Evolutionary conservation across 306 rosid genomes (phyloP).

Genomic region (Vigna angularis): DNA sequence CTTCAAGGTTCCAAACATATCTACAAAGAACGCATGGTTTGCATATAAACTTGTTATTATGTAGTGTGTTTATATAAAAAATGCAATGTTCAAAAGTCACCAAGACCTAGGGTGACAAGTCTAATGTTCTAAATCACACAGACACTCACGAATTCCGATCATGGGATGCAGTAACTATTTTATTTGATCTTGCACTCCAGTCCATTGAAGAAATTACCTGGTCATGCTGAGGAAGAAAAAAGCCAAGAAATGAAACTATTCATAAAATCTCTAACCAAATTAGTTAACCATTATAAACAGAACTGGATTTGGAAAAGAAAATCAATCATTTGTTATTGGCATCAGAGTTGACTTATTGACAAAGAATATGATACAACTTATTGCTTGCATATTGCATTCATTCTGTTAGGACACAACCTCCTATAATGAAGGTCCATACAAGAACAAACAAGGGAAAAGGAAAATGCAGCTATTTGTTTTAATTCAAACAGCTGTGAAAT

Average conservation of each 20-base stretch:
- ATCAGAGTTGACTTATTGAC: not conserved
- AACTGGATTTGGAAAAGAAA: constrained; percentile 6
- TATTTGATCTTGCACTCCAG: constrained; percentile 89
- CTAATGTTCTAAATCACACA: constrained; percentile 40
- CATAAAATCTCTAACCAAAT: constrained; percentile 40
- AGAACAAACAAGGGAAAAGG: no score
- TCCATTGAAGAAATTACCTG: constrained; percentile 91
- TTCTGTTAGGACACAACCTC: no score
- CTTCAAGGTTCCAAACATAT: constrained; percentile 96
- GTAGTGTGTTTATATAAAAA: not conserved
- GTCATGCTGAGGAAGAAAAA: constrained; percentile 75
- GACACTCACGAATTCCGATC: constrained; percentile 97
- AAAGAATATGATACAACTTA: constrained; percentile 17
- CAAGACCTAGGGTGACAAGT: constrained; percentile 27
- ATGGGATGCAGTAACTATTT: constrained; percentile 92
- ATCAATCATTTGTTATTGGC: not conserved
- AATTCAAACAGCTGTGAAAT: no score
- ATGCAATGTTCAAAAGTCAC: constrained; percentile 15
- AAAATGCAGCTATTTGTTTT: no score
- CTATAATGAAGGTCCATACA: no score
- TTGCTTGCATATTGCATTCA: not conserved
- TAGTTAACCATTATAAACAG: constrained; percentile 16
- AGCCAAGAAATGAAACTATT: constrained; percentile 37
- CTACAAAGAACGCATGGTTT: constrained; percentile 49
- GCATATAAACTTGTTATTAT: not conserved